phyloP scores from a whole-genome alignment of 192 early-diverging fungal genomes.

The Physocladia obscura region DNA sequence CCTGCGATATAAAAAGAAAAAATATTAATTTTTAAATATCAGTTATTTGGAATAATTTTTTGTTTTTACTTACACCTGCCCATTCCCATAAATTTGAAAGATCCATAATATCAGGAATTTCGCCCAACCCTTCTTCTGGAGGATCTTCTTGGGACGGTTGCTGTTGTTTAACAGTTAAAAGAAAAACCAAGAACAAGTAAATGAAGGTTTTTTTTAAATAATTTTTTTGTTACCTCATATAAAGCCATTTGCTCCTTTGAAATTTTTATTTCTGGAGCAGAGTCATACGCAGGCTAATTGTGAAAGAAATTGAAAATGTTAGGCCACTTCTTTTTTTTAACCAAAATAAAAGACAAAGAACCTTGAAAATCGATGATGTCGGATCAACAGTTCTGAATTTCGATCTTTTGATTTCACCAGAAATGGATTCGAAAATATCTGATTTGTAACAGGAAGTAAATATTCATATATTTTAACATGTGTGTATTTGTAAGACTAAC shows the following conservation, averaged over 20 bases:
- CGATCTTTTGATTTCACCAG: constrained; percentile 43
- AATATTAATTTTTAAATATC: background rate
- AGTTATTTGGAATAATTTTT: constrained; percentile 22
- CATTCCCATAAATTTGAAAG: constrained; percentile 58
- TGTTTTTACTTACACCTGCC: constrained; percentile 49
- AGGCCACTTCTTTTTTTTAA: too few relatives aligned
- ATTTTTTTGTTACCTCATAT: constrained; percentile 37
- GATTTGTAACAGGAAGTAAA: background rate
- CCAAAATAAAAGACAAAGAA: constrained; percentile 18
- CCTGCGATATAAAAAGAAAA: constrained; percentile 29
- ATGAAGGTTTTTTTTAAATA: constrained; percentile 7
- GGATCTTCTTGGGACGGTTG: constrained; percentile 34
- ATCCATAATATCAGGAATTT: constrained; percentile 64
- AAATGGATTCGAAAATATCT: constrained; percentile 49
- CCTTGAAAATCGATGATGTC: constrained; percentile 32
- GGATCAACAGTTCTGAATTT: constrained; percentile 37
- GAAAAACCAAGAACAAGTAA: background rate
- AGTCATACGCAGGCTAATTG: constrained; percentile 24
- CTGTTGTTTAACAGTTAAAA: constrained; percentile 11
- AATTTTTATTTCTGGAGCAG: constrained; percentile 14
- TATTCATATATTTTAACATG: background rate
- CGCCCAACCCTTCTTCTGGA: constrained; percentile 46
- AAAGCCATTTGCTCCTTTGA: constrained; percentile 40
- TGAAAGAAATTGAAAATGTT: background rate
- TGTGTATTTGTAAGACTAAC: constrained; percentile 35